Base-by-base conservation (phyloP, 1,139 yeast genomes). In the Lodderomyces margitis region DNA sequence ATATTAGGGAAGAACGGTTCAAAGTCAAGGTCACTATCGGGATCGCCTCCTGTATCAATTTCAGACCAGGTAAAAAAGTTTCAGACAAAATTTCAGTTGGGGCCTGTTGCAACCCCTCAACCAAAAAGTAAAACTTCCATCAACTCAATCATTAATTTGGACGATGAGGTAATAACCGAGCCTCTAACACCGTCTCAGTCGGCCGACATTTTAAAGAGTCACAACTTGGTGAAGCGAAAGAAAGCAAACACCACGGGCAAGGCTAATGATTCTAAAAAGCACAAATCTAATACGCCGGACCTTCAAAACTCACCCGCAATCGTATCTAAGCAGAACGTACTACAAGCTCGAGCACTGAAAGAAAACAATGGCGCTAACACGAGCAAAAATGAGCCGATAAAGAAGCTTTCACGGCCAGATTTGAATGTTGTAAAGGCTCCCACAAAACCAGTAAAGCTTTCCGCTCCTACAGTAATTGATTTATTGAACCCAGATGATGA, bases 131-230 rank as follows among this genome's bases (percentile, higher is more conserved):
- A 61, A 46, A 61, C 74, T 0, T 65, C 72, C 8, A 68, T 68
- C 24, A 64, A 60, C 43, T 64, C 71, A 14, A 64, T 68, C 27
- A 68, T 68, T 42, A 68, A 68, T 47, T 46, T 55, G 15, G 71
- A 67, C 37, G 66, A 64, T 37, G 66, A 59, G 11, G 31, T 33
- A 11, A 37, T 38, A 39, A 31, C 28, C 39, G 30, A 40, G 4
- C 37, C 48, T 19, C n/a, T 14, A 34, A 21, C 36, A 9, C 38
- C 51, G 20, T 38, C 47, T 1, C 46, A 50, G 12, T 35, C 50
- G 2, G 21, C 15, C 9, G 41, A 45, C 9, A 12, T 37, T 5
- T 15, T 36, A n/a, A 19, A 8, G 17, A 25, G 12, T 16, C 31
- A 36, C n/a, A 27, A 36, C 12, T 15, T 36, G 12, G 2, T 15